A percentile compares a stretch with the other conserved stretches of the same genome.
Evolutionary conservation across 225 moss, liverwort and hornwort genomes (phyloP).

Genomic region (Lunularia cruciata): DNA sequence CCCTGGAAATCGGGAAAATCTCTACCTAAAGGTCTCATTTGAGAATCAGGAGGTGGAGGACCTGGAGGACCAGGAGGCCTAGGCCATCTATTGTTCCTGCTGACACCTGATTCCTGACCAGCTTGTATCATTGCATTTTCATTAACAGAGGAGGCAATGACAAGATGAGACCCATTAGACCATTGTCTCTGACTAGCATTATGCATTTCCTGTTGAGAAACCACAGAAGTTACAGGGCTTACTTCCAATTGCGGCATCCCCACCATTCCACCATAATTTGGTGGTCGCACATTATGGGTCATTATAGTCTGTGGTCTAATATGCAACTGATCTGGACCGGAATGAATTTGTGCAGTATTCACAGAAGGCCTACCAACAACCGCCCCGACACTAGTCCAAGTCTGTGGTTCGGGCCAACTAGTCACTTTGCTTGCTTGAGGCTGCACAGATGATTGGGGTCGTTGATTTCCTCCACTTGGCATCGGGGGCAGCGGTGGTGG

Average conservation of each 20-base stretch:
- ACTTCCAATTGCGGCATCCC: slow-evolving; percentile 35
- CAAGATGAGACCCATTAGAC: slow-evolving; percentile 40
- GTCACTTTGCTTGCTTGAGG: slow-evolving; percentile 46
- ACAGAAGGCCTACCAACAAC: slow-evolving; percentile 56
- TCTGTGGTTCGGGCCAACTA: slow-evolving; percentile 46
- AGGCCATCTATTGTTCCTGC: slow-evolving; percentile 38
- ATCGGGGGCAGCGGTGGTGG: slow-evolving; percentile 37
- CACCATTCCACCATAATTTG: slow-evolving; percentile 32
- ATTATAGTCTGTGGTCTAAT: slow-evolving; percentile 55
- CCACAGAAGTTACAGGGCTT: slow-evolving; percentile 18
- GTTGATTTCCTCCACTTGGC: slow-evolving; percentile 40
- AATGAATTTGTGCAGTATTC: slow-evolving; percentile 57
- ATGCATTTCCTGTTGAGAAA: slow-evolving; percentile 37
- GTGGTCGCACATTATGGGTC: slow-evolving; percentile 50
- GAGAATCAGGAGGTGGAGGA: slow-evolving; percentile 22
- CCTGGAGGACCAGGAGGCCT: slow-evolving; percentile 13
- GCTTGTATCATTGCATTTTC: slow-evolving; percentile 32
- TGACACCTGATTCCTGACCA: slow-evolving; percentile 35
- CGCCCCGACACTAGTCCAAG: slow-evolving; percentile 47
- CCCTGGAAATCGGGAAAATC: slow-evolving; percentile 31
- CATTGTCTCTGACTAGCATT: slow-evolving; percentile 35
- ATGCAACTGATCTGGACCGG: slow-evolving; percentile 68
- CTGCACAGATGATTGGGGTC: slow-evolving; percentile 35
- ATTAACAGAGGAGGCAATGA: slow-evolving; percentile 26
- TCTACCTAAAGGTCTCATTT: slow-evolving; percentile 27